phyloP scores from a whole-genome alignment of 371 early-diverging fungal species.

The Mortierella sp. region DNA sequence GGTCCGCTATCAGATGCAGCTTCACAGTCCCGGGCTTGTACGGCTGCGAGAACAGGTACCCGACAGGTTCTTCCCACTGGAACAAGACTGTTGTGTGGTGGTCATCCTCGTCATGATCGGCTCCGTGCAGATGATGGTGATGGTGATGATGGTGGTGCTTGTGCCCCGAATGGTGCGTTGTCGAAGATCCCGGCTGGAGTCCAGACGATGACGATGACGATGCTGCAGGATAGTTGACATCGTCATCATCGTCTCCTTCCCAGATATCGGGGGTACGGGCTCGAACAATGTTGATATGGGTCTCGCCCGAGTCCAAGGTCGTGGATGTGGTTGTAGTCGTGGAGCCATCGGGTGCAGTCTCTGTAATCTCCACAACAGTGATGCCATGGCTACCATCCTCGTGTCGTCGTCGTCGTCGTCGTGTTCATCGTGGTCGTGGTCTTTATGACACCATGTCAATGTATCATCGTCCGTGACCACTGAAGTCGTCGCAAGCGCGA shows the following conservation, averaged over 20 bases:
- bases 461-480: constrained; percentile 46
- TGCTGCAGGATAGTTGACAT: background rate
- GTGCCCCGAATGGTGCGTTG: no score
- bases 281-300: constrained; percentile 17
- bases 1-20: constrained; percentile 24
- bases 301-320: background rate
- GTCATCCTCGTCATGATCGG: constrained; percentile 3
- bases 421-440: background rate
- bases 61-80: constrained; percentile 53
- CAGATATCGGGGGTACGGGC: constrained; percentile 43
- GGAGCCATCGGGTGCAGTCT: constrained; percentile 25
- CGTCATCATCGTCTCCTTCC: constrained; percentile 13
- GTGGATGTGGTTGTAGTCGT: constrained; percentile 16
- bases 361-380: constrained; percentile 36
- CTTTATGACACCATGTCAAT: constrained; percentile 16
- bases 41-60: constrained; percentile 45
- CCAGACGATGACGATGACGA: background rate
- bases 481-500: constrained; percentile 44
- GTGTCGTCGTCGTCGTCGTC: constrained; percentile 2
- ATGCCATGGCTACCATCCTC: constrained; percentile 3
- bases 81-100: constrained; percentile 28
- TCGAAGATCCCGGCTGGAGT: background rate
- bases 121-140: background rate
- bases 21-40: constrained; percentile 33
- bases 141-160: background rate